Evolutionary conservation across 441 rosid genomes (phyloP).

Genomic region (Codiaeum variegatum): DNA sequence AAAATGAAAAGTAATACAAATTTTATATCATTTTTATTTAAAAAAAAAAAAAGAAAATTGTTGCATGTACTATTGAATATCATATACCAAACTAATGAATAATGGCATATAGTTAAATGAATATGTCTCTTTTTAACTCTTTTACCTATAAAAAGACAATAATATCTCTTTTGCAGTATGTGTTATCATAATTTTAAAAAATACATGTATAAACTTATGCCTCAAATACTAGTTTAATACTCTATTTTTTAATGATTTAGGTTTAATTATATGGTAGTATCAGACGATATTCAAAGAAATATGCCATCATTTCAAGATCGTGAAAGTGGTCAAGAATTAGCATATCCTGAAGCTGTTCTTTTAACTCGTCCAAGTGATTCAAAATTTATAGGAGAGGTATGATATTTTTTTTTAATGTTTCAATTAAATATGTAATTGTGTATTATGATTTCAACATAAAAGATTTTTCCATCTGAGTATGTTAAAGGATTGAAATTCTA

Average conservation of each 20-base stretch:
- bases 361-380: constrained; percentile 46
- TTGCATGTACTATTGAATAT: neutral
- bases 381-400: constrained; percentile 49
- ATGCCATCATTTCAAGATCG: constrained; percentile 56
- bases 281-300: constrained; percentile 40
- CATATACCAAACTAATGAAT: too few relatives aligned
- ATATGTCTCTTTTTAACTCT: too few relatives aligned
- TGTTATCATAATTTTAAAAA: too few relatives aligned
- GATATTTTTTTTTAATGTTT: neutral
- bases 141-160: neutral
- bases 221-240: too few relatives aligned
- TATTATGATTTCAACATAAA: too few relatives aligned
- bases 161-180: too few relatives aligned
- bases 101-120: too few relatives aligned
- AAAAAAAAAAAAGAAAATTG: too few relatives aligned
- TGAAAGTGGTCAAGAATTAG: constrained; percentile 33
- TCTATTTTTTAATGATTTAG: neutral
- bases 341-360: constrained; percentile 56
- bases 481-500: too few relatives aligned
- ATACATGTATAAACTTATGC: too few relatives aligned
- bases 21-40: too few relatives aligned
- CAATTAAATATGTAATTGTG: too few relatives aligned
- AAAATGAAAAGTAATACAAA: constrained; percentile 30
- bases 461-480: neutral
- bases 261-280: constrained; percentile 34